Percentiles rank a stretch among this genome's conserved stretches.
Evolutionary conservation across 2,329 filamentous ascomycete genomes (phyloP).

Genomic region (Apiospora malaysiana): DNA sequence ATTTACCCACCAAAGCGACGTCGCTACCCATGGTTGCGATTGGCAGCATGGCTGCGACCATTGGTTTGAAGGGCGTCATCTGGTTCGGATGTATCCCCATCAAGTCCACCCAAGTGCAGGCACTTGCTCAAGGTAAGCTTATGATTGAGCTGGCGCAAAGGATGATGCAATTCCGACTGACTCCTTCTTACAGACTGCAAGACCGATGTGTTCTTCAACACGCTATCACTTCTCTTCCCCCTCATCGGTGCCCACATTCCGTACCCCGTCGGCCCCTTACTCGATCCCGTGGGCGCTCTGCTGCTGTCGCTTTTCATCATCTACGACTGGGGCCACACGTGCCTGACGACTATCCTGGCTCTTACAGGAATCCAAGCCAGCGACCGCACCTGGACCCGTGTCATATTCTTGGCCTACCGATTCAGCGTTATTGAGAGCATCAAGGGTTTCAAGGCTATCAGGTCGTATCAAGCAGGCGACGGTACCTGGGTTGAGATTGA

Average conservation of each 20-base stretch:
- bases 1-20: slow-evolving; percentile 1
- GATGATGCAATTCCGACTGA: background rate
- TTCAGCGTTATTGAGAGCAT: slow-evolving; percentile 60
- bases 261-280: slow-evolving; percentile 58
- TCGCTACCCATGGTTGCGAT: slow-evolving; percentile 42
- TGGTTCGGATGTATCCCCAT: slow-evolving; percentile 64
- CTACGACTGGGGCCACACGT: slow-evolving; percentile 70
- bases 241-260: slow-evolving; percentile 59
- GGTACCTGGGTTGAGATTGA: slow-evolving; percentile 69
- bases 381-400: slow-evolving; percentile 57
- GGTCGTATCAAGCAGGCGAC: slow-evolving; percentile 65
- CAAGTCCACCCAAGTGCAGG: slow-evolving; percentile 69
- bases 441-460: slow-evolving; percentile 48
- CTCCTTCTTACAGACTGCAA: slow-evolving; percentile 56
- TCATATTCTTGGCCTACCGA: slow-evolving; percentile 64
- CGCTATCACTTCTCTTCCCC: slow-evolving; percentile 66
- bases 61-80: slow-evolving; percentile 64
- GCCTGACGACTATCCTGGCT: slow-evolving; percentile 62
- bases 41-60: slow-evolving; percentile 53
- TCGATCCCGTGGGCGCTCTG: slow-evolving; percentile 61
- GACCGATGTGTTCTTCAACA: slow-evolving; percentile 69
- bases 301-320: slow-evolving; percentile 71
- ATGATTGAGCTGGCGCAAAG: too few species aligned
- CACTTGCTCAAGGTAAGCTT: slow-evolving; percentile 54
- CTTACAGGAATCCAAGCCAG: slow-evolving; percentile 64